phyloP scores from a whole-genome alignment of 139 green algal species.

The Deuterostichococcus epilithicus region DNA sequence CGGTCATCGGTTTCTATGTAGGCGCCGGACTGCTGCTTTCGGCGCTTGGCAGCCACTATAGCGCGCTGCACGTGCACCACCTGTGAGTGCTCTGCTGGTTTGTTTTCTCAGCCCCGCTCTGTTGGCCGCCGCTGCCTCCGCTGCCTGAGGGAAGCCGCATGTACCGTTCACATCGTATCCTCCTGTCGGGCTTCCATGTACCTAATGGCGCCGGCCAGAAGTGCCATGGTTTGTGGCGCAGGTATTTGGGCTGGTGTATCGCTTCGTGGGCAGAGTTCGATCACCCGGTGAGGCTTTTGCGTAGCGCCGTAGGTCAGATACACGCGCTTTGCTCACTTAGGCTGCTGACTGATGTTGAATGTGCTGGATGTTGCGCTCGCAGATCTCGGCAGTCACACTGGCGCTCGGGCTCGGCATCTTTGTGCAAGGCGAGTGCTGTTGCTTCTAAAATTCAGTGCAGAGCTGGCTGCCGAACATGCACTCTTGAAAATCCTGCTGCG shows the following conservation, averaged over 20 bases:
- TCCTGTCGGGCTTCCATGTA: too few relatives aligned
- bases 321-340: too few relatives aligned
- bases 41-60: neutral
- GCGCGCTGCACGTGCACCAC: neutral
- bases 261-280: neutral
- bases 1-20: neutral
- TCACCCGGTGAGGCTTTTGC: neutral
- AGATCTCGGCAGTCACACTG: neutral
- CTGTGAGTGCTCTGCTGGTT: too few relatives aligned
- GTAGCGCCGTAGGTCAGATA: too few relatives aligned
- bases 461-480: neutral
- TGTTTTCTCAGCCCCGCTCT: too few relatives aligned
- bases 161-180: too few relatives aligned
- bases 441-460: neutral
- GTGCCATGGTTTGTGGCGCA: too few relatives aligned
- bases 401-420: neutral
- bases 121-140: too few relatives aligned
- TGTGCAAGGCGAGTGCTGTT: neutral
- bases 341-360: too few relatives aligned
- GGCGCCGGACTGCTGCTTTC: neutral
- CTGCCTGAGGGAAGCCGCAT: too few relatives aligned
- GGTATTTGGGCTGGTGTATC: neutral
- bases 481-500: neutral
- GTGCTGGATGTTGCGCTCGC: too few relatives aligned
- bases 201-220: too few relatives aligned